Evolutionary conservation across 176 grass and related monocot species (phyloP).

Genomic region (barley (Hordeum vulgare)): DNA sequence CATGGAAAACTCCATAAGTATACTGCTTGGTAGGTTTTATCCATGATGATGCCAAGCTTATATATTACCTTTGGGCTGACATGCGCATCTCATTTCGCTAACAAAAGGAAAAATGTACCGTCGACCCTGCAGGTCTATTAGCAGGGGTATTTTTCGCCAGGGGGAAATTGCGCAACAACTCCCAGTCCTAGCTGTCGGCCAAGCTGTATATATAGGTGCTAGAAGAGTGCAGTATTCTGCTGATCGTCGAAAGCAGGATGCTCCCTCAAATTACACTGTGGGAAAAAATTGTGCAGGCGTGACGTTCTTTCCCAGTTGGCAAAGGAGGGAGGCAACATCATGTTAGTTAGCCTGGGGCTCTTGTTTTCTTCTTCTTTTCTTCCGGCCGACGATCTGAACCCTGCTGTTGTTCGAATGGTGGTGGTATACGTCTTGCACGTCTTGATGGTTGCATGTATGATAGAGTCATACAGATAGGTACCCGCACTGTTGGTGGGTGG

Average conservation of each 20-base stretch:
- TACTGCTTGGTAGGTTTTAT: slow-evolving; percentile 66
- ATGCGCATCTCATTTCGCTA: not conserved
- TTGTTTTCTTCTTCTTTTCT: not conserved
- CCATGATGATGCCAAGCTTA: not conserved
- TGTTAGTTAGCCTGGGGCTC: not conserved
- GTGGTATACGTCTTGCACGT: slow-evolving; percentile 15
- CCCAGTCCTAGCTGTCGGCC: slow-evolving; percentile 14
- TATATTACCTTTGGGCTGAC: not conserved
- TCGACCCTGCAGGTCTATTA: slow-evolving; percentile 47
- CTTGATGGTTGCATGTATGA: slow-evolving; percentile 18
- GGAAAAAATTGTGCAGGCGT: slow-evolving; percentile 27
- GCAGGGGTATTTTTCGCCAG: slow-evolving; percentile 84
- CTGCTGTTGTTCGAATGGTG: slow-evolving; percentile 6
- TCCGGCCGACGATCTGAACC: not conserved
- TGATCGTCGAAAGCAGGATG: not conserved
- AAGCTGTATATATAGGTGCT: slow-evolving; percentile 7
- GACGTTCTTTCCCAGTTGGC: slow-evolving; percentile 16
- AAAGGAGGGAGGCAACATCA: slow-evolving; percentile 20
- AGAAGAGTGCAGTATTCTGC: not conserved
- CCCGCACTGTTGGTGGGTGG: not conserved
- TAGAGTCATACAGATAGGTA: slow-evolving; percentile 12
- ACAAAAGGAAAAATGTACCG: not conserved
- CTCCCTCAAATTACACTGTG: not conserved
- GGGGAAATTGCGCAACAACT: slow-evolving; percentile 62
- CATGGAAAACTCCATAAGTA: slow-evolving; percentile 71